phyloP scores from a whole-genome alignment of 2,329 filamentous ascomycete genomes.

The Pseudogymnoascus sp. region DNA sequence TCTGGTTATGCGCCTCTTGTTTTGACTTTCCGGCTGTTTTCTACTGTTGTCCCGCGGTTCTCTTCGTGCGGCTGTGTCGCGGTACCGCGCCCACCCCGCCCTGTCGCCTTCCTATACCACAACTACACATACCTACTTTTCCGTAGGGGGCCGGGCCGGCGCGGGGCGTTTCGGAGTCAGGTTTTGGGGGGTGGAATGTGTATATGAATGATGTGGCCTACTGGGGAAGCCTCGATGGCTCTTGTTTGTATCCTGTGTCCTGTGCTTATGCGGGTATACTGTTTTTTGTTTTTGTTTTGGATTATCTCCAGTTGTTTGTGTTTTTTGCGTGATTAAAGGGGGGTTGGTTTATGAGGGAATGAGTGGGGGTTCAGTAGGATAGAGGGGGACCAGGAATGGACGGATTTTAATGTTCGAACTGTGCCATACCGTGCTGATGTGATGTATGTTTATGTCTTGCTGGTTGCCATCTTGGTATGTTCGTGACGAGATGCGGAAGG shows the following conservation, averaged over 20 bases:
- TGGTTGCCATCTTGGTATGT: not conserved
- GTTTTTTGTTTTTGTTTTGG: not conserved
- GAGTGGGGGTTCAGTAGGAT: not conserved
- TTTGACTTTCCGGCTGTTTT: not conserved
- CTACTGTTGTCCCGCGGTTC: not conserved
- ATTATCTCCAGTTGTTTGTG: not conserved
- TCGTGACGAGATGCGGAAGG: not conserved
- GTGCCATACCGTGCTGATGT: not conserved
- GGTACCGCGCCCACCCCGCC: not conserved
- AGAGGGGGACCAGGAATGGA: not conserved
- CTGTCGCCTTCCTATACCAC: not conserved
- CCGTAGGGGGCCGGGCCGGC: not conserved
- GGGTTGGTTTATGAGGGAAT: not conserved
- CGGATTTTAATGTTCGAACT: not conserved
- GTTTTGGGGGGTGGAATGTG: not conserved
- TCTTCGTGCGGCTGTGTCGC: constrained; percentile 1
- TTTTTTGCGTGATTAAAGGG: not conserved
- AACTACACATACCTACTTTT: constrained; percentile 2
- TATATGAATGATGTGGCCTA: constrained; percentile 5
- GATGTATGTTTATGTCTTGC: not conserved
- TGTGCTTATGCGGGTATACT: not conserved
- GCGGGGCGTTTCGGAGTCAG: not conserved
- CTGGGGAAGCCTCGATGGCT: not conserved
- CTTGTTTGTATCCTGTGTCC: not conserved
- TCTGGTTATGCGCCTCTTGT: not conserved